Evolutionary conservation across 768 basidiomycete species (phyloP).

Genomic region (Pholiota molesta): DNA sequence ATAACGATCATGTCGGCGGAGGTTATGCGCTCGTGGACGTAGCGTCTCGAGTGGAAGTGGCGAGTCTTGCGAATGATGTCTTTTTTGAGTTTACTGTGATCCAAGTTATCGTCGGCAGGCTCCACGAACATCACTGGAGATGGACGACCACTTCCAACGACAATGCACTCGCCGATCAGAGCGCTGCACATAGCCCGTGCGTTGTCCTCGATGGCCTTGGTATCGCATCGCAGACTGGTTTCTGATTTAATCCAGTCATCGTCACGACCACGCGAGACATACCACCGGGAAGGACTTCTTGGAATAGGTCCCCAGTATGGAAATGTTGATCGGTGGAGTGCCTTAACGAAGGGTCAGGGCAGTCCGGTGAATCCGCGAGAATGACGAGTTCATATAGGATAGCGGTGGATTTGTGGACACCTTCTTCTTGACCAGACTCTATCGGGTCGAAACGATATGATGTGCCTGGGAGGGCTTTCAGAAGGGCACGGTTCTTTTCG

Average conservation of each 20-base stretch:
- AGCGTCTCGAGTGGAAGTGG: constrained; percentile 73
- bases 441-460: constrained; percentile 71
- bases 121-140: constrained; percentile 80
- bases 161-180: constrained; percentile 73
- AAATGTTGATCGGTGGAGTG: constrained; percentile 63
- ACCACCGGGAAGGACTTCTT: constrained; percentile 57
- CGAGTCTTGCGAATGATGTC: constrained; percentile 75
- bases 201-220: constrained; percentile 82
- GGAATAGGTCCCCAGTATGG: constrained; percentile 84
- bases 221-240: constrained; percentile 78
- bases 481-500: constrained; percentile 51
- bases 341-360: constrained; percentile 62
- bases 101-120: constrained; percentile 48
- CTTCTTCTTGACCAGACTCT: constrained; percentile 39
- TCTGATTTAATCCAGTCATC: constrained; percentile 90
- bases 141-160: constrained; percentile 76
- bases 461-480: constrained; percentile 62
- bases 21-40: constrained; percentile 78
- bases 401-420: constrained; percentile 55
- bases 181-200: constrained; percentile 64
- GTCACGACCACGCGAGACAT: constrained; percentile 70
- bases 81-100: constrained; percentile 62
- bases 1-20: constrained; percentile 67
- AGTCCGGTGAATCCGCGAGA: constrained; percentile 66
- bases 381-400: constrained; percentile 72